Percentiles rank a stretch among this genome's conserved stretches.
Conservation (phyloP, 2,329 filamentous ascomycete species). For the Trichoderma guizhouense region DNA sequence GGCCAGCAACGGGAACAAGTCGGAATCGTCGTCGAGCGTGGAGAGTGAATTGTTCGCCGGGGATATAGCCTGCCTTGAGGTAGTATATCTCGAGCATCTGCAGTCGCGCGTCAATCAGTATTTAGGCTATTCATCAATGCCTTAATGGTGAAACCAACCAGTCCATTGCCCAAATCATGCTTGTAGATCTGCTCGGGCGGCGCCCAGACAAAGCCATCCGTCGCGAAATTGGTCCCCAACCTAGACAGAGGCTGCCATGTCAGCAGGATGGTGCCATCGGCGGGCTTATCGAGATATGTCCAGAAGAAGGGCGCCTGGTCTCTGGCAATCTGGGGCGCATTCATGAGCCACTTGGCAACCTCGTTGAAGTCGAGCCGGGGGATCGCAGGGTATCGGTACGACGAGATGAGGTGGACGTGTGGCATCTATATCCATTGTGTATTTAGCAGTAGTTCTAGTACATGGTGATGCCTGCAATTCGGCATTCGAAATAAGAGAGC, state of each 20-base stretch:
- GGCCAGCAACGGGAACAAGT: slow-evolving; percentile 68
- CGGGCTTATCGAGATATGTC: slow-evolving; percentile 82
- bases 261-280: slow-evolving; percentile 77
- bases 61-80: slow-evolving; percentile 76
- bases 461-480: background rate
- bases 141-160: slow-evolving; percentile 43
- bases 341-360: slow-evolving; percentile 78
- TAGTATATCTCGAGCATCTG: slow-evolving; percentile 87
- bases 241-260: slow-evolving; percentile 82
- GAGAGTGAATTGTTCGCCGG: slow-evolving; percentile 68
- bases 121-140: background rate
- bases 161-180: slow-evolving; percentile 63
- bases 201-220: slow-evolving; percentile 89
- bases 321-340: slow-evolving; percentile 80
- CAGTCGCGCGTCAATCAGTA: background rate
- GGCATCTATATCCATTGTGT: slow-evolving; percentile 56
- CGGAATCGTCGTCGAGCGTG: slow-evolving; percentile 86
- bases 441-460: slow-evolving; percentile 21
- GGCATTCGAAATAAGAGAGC: background rate
- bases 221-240: slow-evolving; percentile 71
- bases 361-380: slow-evolving; percentile 69
- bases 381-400: slow-evolving; percentile 73
- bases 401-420: slow-evolving; percentile 87
- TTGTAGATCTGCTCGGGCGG: slow-evolving; percentile 74
- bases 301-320: slow-evolving; percentile 85